Percentiles rank a stretch among this genome's conserved stretches.
phyloP scores from a whole-genome alignment of 2,329 filamentous ascomycete species.

The Pseudogymnoascus sp. region DNA sequence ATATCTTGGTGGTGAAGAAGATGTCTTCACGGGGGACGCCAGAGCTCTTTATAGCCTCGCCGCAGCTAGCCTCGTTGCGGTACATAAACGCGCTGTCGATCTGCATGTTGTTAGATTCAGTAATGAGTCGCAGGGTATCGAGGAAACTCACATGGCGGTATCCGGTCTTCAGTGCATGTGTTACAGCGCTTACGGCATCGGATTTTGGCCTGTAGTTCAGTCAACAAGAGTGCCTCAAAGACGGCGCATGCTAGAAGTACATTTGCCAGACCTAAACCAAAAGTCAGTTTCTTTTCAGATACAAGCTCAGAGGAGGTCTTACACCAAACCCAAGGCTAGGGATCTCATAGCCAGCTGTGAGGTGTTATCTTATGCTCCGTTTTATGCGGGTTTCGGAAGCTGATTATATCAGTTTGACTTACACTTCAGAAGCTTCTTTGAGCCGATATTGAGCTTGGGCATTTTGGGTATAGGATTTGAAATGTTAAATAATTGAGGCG shows the following conservation, averaged over 20 bases:
- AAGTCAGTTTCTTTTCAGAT: neutral
- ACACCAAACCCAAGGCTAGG: slow-evolving; percentile 53
- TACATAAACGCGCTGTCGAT: slow-evolving; percentile 53
- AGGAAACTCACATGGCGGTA: slow-evolving; percentile 45
- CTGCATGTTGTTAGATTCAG: slow-evolving; percentile 25
- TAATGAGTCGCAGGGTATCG: neutral
- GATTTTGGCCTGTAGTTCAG: neutral
- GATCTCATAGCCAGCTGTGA: slow-evolving; percentile 49
- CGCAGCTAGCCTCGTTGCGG: slow-evolving; percentile 49
- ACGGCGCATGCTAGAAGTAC: neutral
- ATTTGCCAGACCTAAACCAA: slow-evolving; percentile 2
- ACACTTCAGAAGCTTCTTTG: neutral
- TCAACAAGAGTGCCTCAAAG: neutral
- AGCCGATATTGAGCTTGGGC: neutral
- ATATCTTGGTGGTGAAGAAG: slow-evolving; percentile 59
- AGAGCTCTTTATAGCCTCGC: slow-evolving; percentile 44
- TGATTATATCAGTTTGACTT: neutral
- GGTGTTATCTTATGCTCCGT: neutral
- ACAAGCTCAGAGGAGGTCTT: slow-evolving; percentile 13
- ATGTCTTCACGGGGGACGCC: slow-evolving; percentile 46
- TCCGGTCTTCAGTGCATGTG: slow-evolving; percentile 44
- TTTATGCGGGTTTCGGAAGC: too few relatives aligned
- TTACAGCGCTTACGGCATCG: slow-evolving; percentile 26
- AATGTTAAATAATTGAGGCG: neutral
- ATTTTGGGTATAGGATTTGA: neutral